Base-by-base conservation (phyloP, 345 rosid species). In the Lepidium aucheri region DNA sequence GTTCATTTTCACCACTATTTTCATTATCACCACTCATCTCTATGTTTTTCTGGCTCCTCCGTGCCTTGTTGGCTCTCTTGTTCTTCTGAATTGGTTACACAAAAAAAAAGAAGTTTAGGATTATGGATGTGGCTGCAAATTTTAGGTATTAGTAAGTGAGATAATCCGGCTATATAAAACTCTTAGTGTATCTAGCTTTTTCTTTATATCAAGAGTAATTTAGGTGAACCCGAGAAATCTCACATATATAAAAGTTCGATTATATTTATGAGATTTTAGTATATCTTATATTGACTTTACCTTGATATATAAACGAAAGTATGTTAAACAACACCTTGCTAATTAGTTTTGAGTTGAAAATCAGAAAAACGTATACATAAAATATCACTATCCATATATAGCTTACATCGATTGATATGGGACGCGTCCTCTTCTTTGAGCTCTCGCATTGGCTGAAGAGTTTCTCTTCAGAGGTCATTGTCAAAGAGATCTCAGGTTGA, bases 371-470 rank as follows among this genome's bases (percentile, higher is more conserved):
- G 6, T 53, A 33, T 14, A 1, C 2, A 15, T 26, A 26, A 4
- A 1, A 26, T 26, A 26, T 34, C 14, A n/a, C 2, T 26, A 26
- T 26, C 3, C 3, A 26, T 34, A 14, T 17, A 36, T 9, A 13
- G 72, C 95, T 90, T 73, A 90, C 92, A 35, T 82, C 84, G 30
- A 10, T 46, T 58, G 70, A 63, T 13, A 62, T 18, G 17, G 32
- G 60, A 15, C 78, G 79, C n/a, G 79, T 50, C 77, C 97, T 77
- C 72, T 91, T 91, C 82, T 81, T 83, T 2, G 82, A 65, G 46
- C 62, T 66, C 64, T 77, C 75, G 36, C 75, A 46, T 50, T n/a
- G n/a, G n/a, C n/a, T n/a, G n/a, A n/a, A n/a, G n/a, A n/a, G n/a
- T n/a, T n/a, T n/a, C n/a, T 76, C 78, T 49, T 76, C 78, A 3